These are phyloP conservation scores for Linderina pennispora DNA, from an alignment of 192 early-diverging fungal species.

Conservation along the genomic window DNA sequence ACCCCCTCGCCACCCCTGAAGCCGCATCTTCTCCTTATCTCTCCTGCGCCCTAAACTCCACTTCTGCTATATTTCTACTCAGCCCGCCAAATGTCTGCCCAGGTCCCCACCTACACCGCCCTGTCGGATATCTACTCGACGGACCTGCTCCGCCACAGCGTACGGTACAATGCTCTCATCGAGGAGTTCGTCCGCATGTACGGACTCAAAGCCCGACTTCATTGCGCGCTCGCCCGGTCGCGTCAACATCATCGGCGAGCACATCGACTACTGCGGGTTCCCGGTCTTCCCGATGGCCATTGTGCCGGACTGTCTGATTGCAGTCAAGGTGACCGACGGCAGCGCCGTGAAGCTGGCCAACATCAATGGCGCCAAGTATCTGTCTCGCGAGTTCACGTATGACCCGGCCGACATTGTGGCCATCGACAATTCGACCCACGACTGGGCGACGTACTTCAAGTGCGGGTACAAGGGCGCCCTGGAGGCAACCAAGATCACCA, in stretches of 20 bases:
- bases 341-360: constrained; percentile 8
- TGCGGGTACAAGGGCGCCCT: constrained; percentile 61
- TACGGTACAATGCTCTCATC: constrained; percentile 22
- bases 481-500: constrained; percentile 19
- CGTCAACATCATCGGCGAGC: constrained; percentile 96
- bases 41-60: too few species aligned
- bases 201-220: constrained; percentile 58
- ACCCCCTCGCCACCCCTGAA: too few species aligned
- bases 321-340: constrained; percentile 7
- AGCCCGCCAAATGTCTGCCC: not conserved
- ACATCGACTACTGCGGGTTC: constrained; percentile 93
- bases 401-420: constrained; percentile 33
- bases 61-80: too few species aligned
- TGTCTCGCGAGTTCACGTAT: constrained; percentile 7
- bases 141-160: constrained; percentile 12
- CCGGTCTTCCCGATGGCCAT: constrained; percentile 96
- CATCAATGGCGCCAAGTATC: constrained; percentile 5
- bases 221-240: constrained; percentile 84
- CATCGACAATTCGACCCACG: constrained; percentile 56
- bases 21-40: too few species aligned
- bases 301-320: constrained; percentile 47
- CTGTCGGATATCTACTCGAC: constrained; percentile 6
- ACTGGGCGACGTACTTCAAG: constrained; percentile 86
- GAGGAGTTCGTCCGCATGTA: constrained; percentile 49
- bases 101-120: constrained; percentile 3